Evolutionary conservation across 176 grass and related monocot species (phyloP), one percentile per base, ranked within the genome.

Genomic region (Cocos nucifera): DNA sequence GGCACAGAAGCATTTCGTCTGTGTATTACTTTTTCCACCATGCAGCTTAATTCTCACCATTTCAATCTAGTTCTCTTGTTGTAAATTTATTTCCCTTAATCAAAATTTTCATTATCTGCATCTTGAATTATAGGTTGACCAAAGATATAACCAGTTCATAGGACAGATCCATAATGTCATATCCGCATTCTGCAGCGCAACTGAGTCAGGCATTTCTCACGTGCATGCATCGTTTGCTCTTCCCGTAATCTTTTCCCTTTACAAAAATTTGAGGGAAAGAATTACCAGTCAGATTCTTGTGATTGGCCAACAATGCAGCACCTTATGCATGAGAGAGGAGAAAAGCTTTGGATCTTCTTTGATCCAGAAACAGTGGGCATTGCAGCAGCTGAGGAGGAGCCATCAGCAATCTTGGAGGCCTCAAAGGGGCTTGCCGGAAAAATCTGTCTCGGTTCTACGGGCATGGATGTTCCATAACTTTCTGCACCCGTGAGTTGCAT

Each of bases 401-500:
- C 83, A 95, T 53, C 81, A 73, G 22, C 91, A 85, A 63, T 77
- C 69, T 65, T 96, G 86, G 91, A 85, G 86, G 18, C 86, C 91
- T 21, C 91, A 87, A 62, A 82, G 91, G 57, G 91, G 91, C 49
- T 64, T 90, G 54, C 86, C 91, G 17, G 80, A 90, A 77, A 74
- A 84, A 58, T 87, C 83, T 15, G 91, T 96, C 26, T 75, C 91
- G 8, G 91, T 96, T 65, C 82, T 96, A 65, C 82, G 85, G 35
- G 72, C 78, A 14, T 96, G 91, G 91, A 63, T 96, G 86, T 96
- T 96, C 55, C 77, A 87, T 59, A 84, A 96, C 80, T 96, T 96
- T 78, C 80, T 96, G 30, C 81, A 79, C 59, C 91, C 91, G 91
- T 96, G 69, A 90, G 86, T 61, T 69, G n/a, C 51, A 53, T 44